These are phyloP conservation scores for Dactylellina haptotyla DNA, from an alignment of 2,329 filamentous ascomycete genomes.

Conservation along the genomic window DNA sequence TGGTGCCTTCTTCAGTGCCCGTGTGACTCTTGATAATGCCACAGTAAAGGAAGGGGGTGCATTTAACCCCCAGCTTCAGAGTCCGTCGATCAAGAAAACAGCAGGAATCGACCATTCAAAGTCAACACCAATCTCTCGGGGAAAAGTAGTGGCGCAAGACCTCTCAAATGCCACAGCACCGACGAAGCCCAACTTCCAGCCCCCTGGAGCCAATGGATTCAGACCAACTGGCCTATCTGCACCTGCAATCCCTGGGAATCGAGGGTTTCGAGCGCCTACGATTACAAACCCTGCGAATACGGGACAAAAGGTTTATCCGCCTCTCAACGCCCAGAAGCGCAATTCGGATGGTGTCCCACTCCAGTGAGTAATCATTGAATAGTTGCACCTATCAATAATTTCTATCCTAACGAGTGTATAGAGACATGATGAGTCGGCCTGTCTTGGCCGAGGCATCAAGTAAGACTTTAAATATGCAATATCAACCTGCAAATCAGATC, in stretches of 20 bases:
- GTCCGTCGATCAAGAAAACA: slow-evolving; percentile 57
- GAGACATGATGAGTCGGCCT: slow-evolving; percentile 51
- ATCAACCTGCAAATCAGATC: slow-evolving; percentile 1
- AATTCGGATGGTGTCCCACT: slow-evolving; percentile 50
- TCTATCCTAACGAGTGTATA: neutral
- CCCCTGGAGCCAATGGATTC: slow-evolving; percentile 53
- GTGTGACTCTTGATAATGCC: slow-evolving; percentile 55
- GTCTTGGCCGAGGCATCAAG: slow-evolving; percentile 37
- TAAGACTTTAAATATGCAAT: slow-evolving; percentile 37
- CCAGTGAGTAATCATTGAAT: slow-evolving; percentile 21
- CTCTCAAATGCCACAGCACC: slow-evolving; percentile 14
- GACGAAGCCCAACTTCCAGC: slow-evolving; percentile 56
- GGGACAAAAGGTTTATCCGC: slow-evolving; percentile 44
- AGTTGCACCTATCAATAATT: neutral
- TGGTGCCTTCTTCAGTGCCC: slow-evolving; percentile 56
- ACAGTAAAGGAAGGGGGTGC: slow-evolving; percentile 49
- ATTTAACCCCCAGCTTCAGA: slow-evolving; percentile 58
- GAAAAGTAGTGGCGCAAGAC: slow-evolving; percentile 54
- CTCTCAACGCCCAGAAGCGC: slow-evolving; percentile 42
- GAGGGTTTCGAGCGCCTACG: slow-evolving; percentile 43
- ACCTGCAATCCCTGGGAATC: slow-evolving; percentile 25
- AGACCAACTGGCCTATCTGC: slow-evolving; percentile 43
- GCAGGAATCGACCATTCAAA: slow-evolving; percentile 58
- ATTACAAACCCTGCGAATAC: slow-evolving; percentile 24
- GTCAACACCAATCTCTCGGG: slow-evolving; percentile 57